A percentile compares a stretch with the other conserved stretches of the same genome.
Evolutionary conservation across 1,284 basidiomycete species (phyloP).

Genomic region (Termitomyces sp.): DNA sequence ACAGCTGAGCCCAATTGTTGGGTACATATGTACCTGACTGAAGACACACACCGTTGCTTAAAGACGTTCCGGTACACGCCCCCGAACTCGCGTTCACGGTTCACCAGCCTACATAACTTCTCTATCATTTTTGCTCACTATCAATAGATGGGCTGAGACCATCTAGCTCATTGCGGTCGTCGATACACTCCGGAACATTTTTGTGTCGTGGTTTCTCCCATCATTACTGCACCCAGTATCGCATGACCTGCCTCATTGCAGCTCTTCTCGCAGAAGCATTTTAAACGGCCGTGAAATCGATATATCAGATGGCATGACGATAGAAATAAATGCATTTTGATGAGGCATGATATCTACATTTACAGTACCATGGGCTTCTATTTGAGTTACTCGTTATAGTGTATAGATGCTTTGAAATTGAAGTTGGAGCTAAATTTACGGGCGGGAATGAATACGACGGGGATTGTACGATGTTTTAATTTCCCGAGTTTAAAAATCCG

Average conservation of each 20-base stretch:
- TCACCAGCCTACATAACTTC: neutral
- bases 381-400: neutral
- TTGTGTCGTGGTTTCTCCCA: neutral
- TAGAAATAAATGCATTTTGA: neutral
- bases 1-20: neutral
- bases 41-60: neutral
- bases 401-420: too few species aligned
- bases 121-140: neutral
- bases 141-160: neutral
- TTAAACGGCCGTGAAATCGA: neutral
- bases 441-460: neutral
- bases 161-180: neutral
- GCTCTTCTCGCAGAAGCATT: neutral
- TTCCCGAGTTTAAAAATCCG: neutral
- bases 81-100: neutral
- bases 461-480: neutral
- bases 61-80: neutral
- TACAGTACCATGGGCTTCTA: too few species aligned
- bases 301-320: neutral
- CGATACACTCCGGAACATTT: neutral
- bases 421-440: neutral
- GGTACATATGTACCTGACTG: neutral
- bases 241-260: conserved; percentile 5
- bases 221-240: neutral
- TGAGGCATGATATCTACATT: too few species aligned